phyloP scores from a whole-genome alignment of 176 grass and related monocot genomes.

The Zoysia japonica region DNA sequence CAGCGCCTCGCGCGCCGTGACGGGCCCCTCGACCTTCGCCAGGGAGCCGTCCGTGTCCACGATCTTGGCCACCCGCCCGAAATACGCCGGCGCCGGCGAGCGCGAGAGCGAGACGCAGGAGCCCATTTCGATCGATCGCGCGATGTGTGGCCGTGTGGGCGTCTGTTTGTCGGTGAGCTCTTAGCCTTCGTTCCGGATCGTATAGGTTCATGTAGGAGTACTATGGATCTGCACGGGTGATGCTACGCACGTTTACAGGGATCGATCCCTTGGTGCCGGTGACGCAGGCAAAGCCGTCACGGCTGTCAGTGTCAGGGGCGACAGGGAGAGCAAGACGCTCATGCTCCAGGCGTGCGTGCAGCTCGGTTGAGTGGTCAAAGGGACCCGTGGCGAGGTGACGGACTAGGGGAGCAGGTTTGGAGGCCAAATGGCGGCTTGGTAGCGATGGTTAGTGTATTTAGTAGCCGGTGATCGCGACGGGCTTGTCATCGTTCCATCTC shows the following conservation, averaged over 20 bases:
- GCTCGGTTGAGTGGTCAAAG: slow-evolving; percentile 4
- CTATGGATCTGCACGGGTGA: neutral
- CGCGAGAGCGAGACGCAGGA: slow-evolving; percentile 51
- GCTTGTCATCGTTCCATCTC: no score
- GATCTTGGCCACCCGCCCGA: slow-evolving; percentile 48
- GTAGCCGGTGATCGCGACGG: neutral
- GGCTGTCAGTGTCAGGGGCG: slow-evolving; percentile 1
- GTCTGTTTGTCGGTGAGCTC: no score
- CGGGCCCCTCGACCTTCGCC: slow-evolving; percentile 24
- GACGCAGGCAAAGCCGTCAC: slow-evolving; percentile 32
- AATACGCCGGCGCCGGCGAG: slow-evolving; percentile 11
- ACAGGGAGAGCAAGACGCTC: neutral
- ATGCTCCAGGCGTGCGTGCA: neutral
- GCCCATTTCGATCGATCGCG: slow-evolving; percentile 37
- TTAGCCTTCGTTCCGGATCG: no score
- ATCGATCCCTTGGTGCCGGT: neutral
- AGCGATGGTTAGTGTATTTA: neutral
- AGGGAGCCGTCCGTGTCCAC: slow-evolving; percentile 53
- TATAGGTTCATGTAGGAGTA: neutral
- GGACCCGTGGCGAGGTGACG: no score
- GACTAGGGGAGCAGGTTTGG: neutral
- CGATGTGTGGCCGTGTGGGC: no score
- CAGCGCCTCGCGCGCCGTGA: slow-evolving; percentile 49
- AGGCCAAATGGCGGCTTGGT: neutral
- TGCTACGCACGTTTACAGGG: neutral